phyloP scores from a whole-genome alignment of 2,329 filamentous ascomycete species.

The Ophiocordyceps camponoti-saundersi region DNA sequence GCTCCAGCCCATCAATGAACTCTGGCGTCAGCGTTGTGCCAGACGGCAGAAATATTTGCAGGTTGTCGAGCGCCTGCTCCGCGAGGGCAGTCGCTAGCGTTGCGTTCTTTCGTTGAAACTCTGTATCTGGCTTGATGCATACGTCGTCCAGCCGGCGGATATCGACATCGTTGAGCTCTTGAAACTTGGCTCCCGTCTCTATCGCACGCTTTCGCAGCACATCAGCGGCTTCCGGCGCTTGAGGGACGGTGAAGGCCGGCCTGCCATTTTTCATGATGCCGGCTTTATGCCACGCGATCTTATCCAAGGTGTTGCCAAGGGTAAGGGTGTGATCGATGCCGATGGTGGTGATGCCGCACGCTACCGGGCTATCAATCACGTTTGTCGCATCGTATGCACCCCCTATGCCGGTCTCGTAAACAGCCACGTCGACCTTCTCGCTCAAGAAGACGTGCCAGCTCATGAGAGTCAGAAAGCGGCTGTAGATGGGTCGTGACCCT shows the following conservation, averaged over 20 bases:
- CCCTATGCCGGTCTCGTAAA: constrained; percentile 52
- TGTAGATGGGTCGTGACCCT: constrained; percentile 35
- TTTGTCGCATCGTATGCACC: constrained; percentile 56
- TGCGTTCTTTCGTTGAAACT: constrained; percentile 43
- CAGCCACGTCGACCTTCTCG: constrained; percentile 43
- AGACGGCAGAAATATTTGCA: constrained; percentile 15
- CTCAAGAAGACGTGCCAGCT: constrained; percentile 49
- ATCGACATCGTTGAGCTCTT: constrained; percentile 25
- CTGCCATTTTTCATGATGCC: constrained; percentile 49
- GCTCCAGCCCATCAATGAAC: constrained; percentile 57
- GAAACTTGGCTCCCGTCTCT: constrained; percentile 32
- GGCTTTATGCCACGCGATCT: constrained; percentile 60
- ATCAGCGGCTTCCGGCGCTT: constrained; percentile 24
- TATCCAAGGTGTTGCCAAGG: constrained; percentile 43
- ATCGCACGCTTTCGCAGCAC: constrained; percentile 32
- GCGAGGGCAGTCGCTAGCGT: constrained; percentile 34
- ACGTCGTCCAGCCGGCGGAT: constrained; percentile 24
- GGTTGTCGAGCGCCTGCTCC: constrained; percentile 26
- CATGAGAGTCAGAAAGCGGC: constrained; percentile 47
- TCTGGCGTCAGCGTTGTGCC: constrained; percentile 33
- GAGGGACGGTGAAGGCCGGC: constrained; percentile 39
- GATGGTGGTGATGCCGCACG: constrained; percentile 44
- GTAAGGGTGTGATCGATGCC: constrained; percentile 52
- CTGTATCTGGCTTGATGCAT: constrained; percentile 31
- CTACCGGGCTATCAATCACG: constrained; percentile 38